Conservation (phyloP, 2,329 filamentous ascomycete species). For the Epichloe coenophiala region DNA sequence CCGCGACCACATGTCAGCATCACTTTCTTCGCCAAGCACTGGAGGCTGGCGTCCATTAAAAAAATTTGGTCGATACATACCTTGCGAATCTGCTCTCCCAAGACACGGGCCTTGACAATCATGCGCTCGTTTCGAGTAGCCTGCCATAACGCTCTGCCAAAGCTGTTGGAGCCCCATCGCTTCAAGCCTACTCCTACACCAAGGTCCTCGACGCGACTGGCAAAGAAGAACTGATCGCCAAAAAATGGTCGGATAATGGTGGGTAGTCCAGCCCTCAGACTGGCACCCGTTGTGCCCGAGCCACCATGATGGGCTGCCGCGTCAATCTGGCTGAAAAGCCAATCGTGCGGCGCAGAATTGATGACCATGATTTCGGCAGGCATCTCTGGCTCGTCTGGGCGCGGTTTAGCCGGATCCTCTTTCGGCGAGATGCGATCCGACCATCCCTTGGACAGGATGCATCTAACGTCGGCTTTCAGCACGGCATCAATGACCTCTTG, state of each 20-base stretch:
- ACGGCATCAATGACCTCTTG: conserved; percentile 90
- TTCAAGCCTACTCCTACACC: conserved; percentile 83
- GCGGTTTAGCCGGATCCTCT: conserved; percentile 30
- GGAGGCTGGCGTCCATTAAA: background rate
- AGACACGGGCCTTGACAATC: conserved; percentile 67
- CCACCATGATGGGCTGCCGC: conserved; percentile 91
- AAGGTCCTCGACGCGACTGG: conserved; percentile 75
- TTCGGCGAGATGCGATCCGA: conserved; percentile 59
- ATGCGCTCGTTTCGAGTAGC: conserved; percentile 82
- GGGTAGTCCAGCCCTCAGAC: conserved; percentile 76
- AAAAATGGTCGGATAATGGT: conserved; percentile 93
- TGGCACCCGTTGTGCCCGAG: conserved; percentile 87
- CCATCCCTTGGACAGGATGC: conserved; percentile 94
- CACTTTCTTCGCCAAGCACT: background rate
- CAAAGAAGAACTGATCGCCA: conserved; percentile 96
- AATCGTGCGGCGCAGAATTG: conserved; percentile 85
- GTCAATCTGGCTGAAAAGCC: conserved; percentile 89
- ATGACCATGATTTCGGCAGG: conserved; percentile 77
- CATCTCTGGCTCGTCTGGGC: conserved; percentile 49
- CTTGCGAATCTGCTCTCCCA: conserved; percentile 79
- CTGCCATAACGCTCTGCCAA: conserved; percentile 81
- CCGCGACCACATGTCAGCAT: conserved; percentile 1
- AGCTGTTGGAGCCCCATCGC: conserved; percentile 76
- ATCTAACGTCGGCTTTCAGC: conserved; percentile 79
- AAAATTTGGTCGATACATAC: conserved; percentile 35